phyloP scores from a whole-genome alignment of 1,284 basidiomycete species.

The Microbotryum saponariae region DNA sequence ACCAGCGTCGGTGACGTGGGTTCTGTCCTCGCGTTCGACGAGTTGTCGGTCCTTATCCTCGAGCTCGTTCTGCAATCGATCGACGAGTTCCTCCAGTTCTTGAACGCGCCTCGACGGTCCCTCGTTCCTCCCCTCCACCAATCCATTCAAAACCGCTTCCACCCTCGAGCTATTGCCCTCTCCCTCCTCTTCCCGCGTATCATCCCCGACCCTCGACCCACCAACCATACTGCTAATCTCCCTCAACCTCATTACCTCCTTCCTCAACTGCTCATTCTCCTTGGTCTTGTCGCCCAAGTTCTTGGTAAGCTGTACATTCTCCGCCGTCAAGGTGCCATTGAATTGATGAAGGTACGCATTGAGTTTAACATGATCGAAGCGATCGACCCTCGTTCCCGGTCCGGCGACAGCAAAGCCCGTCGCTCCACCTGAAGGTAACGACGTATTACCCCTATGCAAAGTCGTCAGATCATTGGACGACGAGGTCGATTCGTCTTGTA shows the following conservation, averaged over 20 bases:
- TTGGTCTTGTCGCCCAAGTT: constrained; percentile 52
- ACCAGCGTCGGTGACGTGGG: constrained; percentile 9
- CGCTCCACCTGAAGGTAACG: constrained; percentile 46
- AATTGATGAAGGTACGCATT: constrained; percentile 72
- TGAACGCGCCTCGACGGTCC: constrained; percentile 4
- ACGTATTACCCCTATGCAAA: constrained; percentile 62
- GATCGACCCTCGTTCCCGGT: constrained; percentile 53
- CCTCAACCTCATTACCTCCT: constrained; percentile 8
- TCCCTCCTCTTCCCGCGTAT: constrained; percentile 40
- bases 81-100: constrained; percentile 31
- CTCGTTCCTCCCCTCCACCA: constrained; percentile 13
- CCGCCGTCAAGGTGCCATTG: constrained; percentile 67
- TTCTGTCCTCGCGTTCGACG: neutral
- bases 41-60: constrained; percentile 49
- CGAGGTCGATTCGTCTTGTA: constrained; percentile 63
- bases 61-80: constrained; percentile 48
- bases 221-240: constrained; percentile 23
- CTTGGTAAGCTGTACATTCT: constrained; percentile 62
- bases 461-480: constrained; percentile 76
- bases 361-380: constrained; percentile 71
- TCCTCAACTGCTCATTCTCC: constrained; percentile 37
- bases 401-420: constrained; percentile 42
- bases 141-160: constrained; percentile 9
- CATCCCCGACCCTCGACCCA: constrained; percentile 7
- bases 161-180: constrained; percentile 2